Conservation (phyloP, 352 stramenopile genomes). For the Aphanomyces astaci region DNA sequence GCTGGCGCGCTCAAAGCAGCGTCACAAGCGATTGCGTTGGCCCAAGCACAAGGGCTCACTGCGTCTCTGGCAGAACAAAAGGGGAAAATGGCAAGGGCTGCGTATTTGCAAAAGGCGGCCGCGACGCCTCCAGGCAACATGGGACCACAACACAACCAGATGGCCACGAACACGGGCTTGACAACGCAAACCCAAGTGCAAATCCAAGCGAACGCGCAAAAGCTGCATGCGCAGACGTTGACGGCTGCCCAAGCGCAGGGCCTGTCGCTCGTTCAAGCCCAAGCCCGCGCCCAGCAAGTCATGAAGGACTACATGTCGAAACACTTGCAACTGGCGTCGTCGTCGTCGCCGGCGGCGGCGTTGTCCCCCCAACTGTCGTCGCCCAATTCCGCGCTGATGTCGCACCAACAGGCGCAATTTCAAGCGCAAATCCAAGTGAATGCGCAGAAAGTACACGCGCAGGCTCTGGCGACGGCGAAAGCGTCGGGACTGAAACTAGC, state of each 20-base stretch:
- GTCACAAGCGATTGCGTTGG: slow-evolving; percentile 62
- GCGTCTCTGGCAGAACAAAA: slow-evolving; percentile 57
- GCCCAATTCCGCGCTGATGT: slow-evolving; percentile 32
- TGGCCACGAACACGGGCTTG: too few relatives aligned
- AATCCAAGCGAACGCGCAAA: slow-evolving; percentile 84
- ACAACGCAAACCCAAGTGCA: slow-evolving; percentile 84
- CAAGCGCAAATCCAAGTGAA: slow-evolving; percentile 86
- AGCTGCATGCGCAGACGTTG: slow-evolving; percentile 77
- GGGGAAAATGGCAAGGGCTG: slow-evolving; percentile 72
- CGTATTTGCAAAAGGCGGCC: slow-evolving; percentile 79
- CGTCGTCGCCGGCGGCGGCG: slow-evolving; percentile 42
- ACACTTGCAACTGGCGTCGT: slow-evolving; percentile 69
- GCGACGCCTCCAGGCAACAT: too few relatives aligned
- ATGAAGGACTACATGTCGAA: slow-evolving; percentile 88
- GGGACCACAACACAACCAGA: too few relatives aligned
- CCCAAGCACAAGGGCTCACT: slow-evolving; percentile 72
- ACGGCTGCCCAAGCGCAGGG: slow-evolving; percentile 77
- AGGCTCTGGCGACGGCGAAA: slow-evolving; percentile 79
- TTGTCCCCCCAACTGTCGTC: slow-evolving; percentile 29
- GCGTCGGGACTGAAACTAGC: slow-evolving; percentile 78
- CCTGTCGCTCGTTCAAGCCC: slow-evolving; percentile 74
- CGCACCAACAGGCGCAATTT: slow-evolving; percentile 76
- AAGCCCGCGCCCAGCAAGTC: slow-evolving; percentile 78
- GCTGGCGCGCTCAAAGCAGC: slow-evolving; percentile 78
- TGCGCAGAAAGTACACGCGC: slow-evolving; percentile 81